Percentiles rank a stretch among this genome's conserved stretches.
phyloP scores from a whole-genome alignment of 305 asterid genomes.

The Fraxinus ornus region DNA sequence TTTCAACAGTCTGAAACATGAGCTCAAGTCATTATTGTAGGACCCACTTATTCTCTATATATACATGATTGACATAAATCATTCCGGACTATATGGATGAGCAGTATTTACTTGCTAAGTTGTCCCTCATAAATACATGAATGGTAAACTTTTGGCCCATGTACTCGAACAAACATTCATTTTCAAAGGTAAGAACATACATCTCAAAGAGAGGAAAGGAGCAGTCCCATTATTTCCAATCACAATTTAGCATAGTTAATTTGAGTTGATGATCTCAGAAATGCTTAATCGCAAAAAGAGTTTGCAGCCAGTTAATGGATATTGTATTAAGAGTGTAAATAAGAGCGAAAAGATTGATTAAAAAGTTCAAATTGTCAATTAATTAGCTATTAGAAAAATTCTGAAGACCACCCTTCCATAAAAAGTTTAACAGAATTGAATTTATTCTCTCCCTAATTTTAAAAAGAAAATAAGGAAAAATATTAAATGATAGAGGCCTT shows the following conservation, averaged over 20 bases:
- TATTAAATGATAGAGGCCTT: background rate
- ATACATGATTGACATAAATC: background rate
- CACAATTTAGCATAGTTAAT: background rate
- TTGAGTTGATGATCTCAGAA: background rate
- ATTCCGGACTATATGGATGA: too few species aligned
- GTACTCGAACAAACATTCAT: background rate
- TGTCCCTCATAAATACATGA: background rate
- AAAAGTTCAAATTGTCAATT: background rate
- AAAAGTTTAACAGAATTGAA: background rate
- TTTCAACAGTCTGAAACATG: background rate
- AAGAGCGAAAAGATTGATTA: background rate
- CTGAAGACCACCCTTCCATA: background rate
- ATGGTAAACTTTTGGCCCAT: background rate
- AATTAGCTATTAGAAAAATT: background rate
- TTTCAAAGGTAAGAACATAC: too few species aligned
- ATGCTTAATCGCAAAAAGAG: background rate
- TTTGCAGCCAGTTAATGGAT: background rate
- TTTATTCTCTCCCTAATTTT: background rate
- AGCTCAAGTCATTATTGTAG: background rate
- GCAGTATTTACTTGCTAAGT: background rate
- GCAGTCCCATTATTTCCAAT: background rate
- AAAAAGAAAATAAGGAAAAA: background rate
- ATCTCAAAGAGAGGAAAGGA: background rate
- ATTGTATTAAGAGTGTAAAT: background rate
- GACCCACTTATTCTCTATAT: background rate